A percentile compares a stretch with the other conserved stretches of the same genome.
Evolutionary conservation across 108 stramenopile species (phyloP).

Genomic region (Fragilaria crotonensis): DNA sequence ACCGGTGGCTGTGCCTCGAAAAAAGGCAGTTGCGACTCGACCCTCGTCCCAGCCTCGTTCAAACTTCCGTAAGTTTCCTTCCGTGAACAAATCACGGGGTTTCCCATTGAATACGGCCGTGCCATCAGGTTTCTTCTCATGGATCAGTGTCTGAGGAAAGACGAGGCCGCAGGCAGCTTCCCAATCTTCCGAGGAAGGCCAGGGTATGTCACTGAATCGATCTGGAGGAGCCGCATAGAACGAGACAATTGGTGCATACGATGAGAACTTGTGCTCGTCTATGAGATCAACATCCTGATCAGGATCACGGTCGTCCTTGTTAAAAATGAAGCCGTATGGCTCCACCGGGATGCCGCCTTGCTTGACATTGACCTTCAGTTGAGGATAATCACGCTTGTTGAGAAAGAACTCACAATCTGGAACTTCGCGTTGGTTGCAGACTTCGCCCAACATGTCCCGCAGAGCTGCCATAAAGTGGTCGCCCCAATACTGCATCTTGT

Average conservation of each 20-base stretch:
- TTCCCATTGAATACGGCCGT: constrained; percentile 63
- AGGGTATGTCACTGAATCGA: constrained; percentile 96
- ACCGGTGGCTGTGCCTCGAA: constrained; percentile 98
- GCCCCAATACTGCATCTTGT: constrained; percentile 89
- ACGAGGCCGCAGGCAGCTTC: constrained; percentile 94
- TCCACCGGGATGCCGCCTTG: constrained; percentile 84
- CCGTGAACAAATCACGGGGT: constrained; percentile 96
- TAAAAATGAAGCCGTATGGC: constrained; percentile 98
- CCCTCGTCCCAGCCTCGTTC: constrained; percentile 90
- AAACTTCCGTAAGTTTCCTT: constrained; percentile 95
- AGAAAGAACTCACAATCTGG: constrained; percentile 99
- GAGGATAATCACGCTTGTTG: constrained; percentile 99
- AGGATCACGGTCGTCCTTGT: constrained; percentile 94
- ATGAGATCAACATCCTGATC: constrained; percentile 88
- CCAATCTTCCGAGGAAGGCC: constrained; percentile 99
- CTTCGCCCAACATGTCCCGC: constrained; percentile 94
- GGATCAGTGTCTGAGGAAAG: constrained; percentile 79
- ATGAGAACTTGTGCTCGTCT: constrained; percentile 68
- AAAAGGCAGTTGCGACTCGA: constrained; percentile 93
- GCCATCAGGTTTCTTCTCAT: constrained; percentile 54
- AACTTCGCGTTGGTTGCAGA: constrained; percentile 75
- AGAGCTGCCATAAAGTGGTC: constrained; percentile 94
- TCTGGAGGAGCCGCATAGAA: constrained; percentile 87
- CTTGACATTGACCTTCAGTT: constrained; percentile 90
- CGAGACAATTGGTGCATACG: constrained; percentile 94